phyloP scores from a whole-genome alignment of 306 rosid species.

The Parietaria judaica region DNA sequence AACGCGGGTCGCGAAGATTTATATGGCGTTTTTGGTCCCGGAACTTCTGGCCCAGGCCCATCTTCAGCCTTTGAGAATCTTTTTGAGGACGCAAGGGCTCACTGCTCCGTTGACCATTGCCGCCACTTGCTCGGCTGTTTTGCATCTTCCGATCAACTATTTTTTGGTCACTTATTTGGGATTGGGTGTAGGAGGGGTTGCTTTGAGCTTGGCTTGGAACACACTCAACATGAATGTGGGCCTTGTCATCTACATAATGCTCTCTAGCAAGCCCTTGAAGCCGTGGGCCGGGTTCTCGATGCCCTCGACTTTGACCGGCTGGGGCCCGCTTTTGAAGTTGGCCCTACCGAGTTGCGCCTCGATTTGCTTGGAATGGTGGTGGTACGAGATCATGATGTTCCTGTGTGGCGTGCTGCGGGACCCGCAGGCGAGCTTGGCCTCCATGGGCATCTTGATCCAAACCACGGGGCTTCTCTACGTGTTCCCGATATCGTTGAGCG shows the following conservation, averaged over 20 bases:
- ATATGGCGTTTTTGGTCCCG: constrained; percentile 67
- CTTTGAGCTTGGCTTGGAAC: constrained; percentile 66
- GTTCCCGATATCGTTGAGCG: constrained; percentile 56
- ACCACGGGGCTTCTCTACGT: constrained; percentile 70
- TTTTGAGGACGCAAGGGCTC: constrained; percentile 71
- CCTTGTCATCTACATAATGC: constrained; percentile 40
- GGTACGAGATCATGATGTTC: constrained; percentile 80
- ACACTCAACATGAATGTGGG: constrained; percentile 52
- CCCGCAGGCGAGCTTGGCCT: constrained; percentile 67
- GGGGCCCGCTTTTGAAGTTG: constrained; percentile 57
- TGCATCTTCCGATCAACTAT: constrained; percentile 57
- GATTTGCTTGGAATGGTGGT: constrained; percentile 90
- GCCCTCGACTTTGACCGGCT: constrained; percentile 37
- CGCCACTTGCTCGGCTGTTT: constrained; percentile 47
- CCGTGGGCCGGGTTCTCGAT: constrained; percentile 61
- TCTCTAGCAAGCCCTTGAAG: constrained; percentile 49
- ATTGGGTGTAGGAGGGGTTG: constrained; percentile 63
- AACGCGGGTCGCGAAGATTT: constrained; percentile 60
- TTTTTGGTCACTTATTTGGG: constrained; percentile 40
- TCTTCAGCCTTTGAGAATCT: constrained; percentile 50
- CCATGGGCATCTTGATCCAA: constrained; percentile 91
- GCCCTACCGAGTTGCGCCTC: constrained; percentile 71
- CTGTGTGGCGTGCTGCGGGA: constrained; percentile 55
- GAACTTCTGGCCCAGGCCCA: constrained; percentile 75
- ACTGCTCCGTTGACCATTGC: constrained; percentile 59